Base-by-base conservation (phyloP, 257 asterid species). In the Ligustrum vulgare region DNA sequence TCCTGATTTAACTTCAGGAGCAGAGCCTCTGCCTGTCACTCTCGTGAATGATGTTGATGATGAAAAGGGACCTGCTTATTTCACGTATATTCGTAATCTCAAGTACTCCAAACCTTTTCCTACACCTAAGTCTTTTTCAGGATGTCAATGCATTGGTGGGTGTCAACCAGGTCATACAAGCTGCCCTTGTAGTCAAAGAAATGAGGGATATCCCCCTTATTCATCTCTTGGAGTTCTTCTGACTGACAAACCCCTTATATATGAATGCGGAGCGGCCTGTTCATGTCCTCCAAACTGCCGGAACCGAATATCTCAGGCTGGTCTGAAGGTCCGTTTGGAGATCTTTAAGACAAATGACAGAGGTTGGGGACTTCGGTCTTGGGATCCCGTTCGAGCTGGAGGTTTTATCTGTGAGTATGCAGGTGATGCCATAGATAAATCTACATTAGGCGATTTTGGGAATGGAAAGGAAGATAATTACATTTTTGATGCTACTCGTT, bases 311-410 rank as follows among this genome's bases (percentile, higher is more conserved):
- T 81, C 97, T 39, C 99, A 94, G 82, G 84, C 89, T 7, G 94
- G 97, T 33, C 60, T 88, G 47, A 94, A 86, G 78, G 83, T 77
- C 60, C 91, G 82, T 67, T 68, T 92, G 32, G 99, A 94, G 85
- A 96, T 94, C 81, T 94, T 94, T 56, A 94, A 86, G 85, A 94
- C 99, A 49, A 87, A 82, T 81, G 85, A 87, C 79, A 78, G 85
- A 81, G 98, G 98, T 25, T 94, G 99, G 99, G 99, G 99, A 51
- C 97, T 94, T 73, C 88, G 99, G 81, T 94, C 99, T 2, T 94
- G 96, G 97, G 98, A 94, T 76, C 91, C 97, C 25, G 92, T 94
- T 32, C 96, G 97, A 15, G 84, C 88, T 11, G 99, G 99, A 56
- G 83, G 90, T 47, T 94, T 89, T 80, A 82, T 94, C 41, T 94